Percentiles rank a stretch among this genome's conserved stretches.
These are phyloP conservation scores for Colletotrichum sp. DNA, from an alignment of 2,329 filamentous ascomycete genomes.

Conservation along the genomic window DNA sequence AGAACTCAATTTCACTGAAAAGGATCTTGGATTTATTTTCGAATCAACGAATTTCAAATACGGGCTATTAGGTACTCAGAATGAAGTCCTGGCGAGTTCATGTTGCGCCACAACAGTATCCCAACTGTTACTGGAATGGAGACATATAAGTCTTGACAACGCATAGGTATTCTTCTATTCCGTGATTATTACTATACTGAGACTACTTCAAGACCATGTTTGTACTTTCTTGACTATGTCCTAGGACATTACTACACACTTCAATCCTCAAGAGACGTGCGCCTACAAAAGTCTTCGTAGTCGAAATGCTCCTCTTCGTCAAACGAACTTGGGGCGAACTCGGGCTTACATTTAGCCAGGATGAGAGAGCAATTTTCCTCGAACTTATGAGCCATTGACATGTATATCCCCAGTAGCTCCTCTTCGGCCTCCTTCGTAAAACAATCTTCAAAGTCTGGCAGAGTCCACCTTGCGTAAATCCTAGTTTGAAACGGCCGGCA, in stretches of 20 bases:
- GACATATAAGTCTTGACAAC: background rate
- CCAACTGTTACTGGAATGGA: too few relatives aligned
- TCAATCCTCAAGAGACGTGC: background rate
- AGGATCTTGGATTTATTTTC: background rate
- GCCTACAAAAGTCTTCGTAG: background rate
- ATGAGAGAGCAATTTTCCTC: background rate
- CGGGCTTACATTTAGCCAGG: background rate
- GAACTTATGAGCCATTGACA: background rate
- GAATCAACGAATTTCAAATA: accelerated
- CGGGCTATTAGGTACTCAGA: too few relatives aligned
- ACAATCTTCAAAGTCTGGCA: background rate
- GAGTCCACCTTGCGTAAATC: background rate
- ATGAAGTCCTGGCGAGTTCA: too few relatives aligned
- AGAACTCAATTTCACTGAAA: accelerated
- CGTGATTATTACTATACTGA: background rate
- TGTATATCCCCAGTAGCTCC: background rate
- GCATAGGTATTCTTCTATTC: background rate
- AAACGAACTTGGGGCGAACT: background rate
- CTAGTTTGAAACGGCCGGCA: background rate
- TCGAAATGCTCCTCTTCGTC: background rate
- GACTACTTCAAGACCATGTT: background rate
- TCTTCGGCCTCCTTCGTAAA: background rate
- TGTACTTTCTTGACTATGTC: background rate
- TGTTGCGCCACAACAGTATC: too few relatives aligned
- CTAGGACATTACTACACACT: background rate